These are phyloP conservation scores for Lepiota venenata DNA, from an alignment of 768 basidiomycete species.

Conservation along the genomic window DNA sequence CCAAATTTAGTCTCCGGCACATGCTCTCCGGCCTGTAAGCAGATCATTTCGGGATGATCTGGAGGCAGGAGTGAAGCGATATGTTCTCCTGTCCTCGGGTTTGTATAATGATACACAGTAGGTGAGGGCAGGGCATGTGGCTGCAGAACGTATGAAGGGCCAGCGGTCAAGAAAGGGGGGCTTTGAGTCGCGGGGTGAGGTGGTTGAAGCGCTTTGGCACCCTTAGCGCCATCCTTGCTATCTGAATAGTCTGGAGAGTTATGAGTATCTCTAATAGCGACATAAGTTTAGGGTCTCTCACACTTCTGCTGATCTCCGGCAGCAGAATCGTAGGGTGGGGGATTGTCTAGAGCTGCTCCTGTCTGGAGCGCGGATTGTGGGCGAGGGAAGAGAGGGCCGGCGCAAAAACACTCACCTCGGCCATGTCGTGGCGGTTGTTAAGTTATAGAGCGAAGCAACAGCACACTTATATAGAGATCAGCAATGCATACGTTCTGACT, in stretches of 20 bases:
- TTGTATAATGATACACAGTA: slow-evolving; percentile 64
- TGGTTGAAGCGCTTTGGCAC: not conserved
- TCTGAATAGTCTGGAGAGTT: not conserved
- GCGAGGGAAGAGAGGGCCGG: no score
- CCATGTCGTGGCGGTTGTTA: slow-evolving; percentile 1
- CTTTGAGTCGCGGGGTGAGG: not conserved
- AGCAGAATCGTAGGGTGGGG: slow-evolving; percentile 16
- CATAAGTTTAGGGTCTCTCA: not conserved
- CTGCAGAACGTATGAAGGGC: slow-evolving; percentile 25
- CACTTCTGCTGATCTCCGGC: not conserved
- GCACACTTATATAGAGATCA: not conserved
- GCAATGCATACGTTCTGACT: not conserved
- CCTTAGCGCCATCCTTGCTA: not conserved
- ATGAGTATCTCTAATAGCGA: no score
- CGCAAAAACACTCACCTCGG: not conserved
- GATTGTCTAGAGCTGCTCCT: slow-evolving; percentile 11
- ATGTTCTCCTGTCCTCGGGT: slow-evolving; percentile 55
- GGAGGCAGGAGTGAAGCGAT: slow-evolving; percentile 68
- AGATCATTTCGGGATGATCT: slow-evolving; percentile 80
- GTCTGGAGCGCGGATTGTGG: not conserved
- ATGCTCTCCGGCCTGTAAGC: slow-evolving; percentile 76
- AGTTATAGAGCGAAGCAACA: not conserved
- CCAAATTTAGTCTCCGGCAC: slow-evolving; percentile 61
- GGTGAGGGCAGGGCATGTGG: slow-evolving; percentile 37
- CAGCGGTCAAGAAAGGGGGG: slow-evolving; percentile 8